Percentiles rank a stretch among this genome's conserved stretches.
phyloP scores from a whole-genome alignment of 805 yeast genomes.

The Maudiozyma bulderi region DNA sequence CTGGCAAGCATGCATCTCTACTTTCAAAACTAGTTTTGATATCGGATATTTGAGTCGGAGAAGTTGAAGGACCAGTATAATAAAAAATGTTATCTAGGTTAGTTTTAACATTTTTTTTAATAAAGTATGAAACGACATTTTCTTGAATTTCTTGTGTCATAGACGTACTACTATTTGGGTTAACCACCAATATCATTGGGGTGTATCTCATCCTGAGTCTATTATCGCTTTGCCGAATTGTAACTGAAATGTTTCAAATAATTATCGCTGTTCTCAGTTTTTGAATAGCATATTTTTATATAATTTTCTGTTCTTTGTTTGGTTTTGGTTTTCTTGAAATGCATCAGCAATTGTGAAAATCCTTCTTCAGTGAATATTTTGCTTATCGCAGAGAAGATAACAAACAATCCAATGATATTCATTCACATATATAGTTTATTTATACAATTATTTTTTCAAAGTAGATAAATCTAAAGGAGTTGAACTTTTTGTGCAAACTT shows the following conservation, averaged over 20 bases:
- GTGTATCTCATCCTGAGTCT: not conserved
- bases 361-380: too few relatives aligned
- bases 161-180: constrained; percentile 18
- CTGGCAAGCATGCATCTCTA: constrained; percentile 14
- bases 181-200: constrained; percentile 11
- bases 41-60: constrained; percentile 20
- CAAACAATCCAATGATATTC: too few relatives aligned
- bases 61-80: constrained; percentile 16
- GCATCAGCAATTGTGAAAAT: too few relatives aligned
- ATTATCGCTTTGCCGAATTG: not conserved
- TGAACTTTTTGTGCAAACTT: constrained; percentile 27
- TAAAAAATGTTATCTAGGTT: constrained; percentile 1
- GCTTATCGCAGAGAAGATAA: too few relatives aligned
- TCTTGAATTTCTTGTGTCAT: constrained; percentile 16
- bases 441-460: not conserved
- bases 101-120: not conserved
- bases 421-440: too few relatives aligned
- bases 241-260: not conserved
- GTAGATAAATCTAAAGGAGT: not conserved
- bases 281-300: too few relatives aligned
- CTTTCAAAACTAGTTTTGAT: constrained; percentile 11
- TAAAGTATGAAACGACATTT: constrained; percentile 5
- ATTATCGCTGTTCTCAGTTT: too few relatives aligned
- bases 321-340: too few relatives aligned
- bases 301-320: too few relatives aligned